Evolutionary conservation across 768 basidiomycete species (phyloP).

Genomic region (Russula ochroleuca): DNA sequence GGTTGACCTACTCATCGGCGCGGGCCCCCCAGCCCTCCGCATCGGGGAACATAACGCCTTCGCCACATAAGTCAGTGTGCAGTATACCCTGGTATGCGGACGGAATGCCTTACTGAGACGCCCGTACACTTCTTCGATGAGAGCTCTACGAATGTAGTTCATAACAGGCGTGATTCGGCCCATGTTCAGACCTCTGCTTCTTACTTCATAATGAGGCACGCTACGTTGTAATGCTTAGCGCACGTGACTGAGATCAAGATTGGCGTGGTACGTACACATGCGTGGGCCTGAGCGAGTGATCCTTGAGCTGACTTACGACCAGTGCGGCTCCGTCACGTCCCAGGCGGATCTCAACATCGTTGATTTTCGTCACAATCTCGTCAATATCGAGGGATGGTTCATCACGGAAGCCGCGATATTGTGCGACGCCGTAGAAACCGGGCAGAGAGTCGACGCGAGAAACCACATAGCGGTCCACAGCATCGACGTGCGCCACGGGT

Average conservation of each 20-base stretch:
- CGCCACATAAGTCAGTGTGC: neutral
- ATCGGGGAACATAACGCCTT: slow-evolving; percentile 59
- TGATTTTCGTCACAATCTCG: slow-evolving; percentile 50
- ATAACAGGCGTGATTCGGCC: slow-evolving; percentile 36
- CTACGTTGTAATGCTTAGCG: slow-evolving; percentile 33
- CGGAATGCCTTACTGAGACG: slow-evolving; percentile 44
- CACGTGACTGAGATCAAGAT: neutral
- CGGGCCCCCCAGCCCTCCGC: slow-evolving; percentile 54
- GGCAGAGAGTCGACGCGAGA: slow-evolving; percentile 50
- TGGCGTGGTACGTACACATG: slow-evolving; percentile 47
- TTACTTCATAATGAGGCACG: slow-evolving; percentile 55
- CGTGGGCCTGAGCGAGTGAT: slow-evolving; percentile 42
- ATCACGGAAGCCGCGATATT: slow-evolving; percentile 62
- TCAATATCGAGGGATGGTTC: slow-evolving; percentile 34
- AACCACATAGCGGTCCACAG: slow-evolving; percentile 51
- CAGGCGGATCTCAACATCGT: slow-evolving; percentile 43
- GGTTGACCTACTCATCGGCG: slow-evolving; percentile 46
- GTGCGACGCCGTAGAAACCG: slow-evolving; percentile 61
- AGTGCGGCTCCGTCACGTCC: slow-evolving; percentile 36
- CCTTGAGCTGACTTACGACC: slow-evolving; percentile 41
- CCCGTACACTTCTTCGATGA: slow-evolving; percentile 62
- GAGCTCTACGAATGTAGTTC: slow-evolving; percentile 44
- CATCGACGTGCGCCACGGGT: slow-evolving; percentile 46
- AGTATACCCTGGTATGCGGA: neutral
- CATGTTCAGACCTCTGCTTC: slow-evolving; percentile 38